Conservation (phyloP, 179 eudicot genomes). For the Silene vulgaris region DNA sequence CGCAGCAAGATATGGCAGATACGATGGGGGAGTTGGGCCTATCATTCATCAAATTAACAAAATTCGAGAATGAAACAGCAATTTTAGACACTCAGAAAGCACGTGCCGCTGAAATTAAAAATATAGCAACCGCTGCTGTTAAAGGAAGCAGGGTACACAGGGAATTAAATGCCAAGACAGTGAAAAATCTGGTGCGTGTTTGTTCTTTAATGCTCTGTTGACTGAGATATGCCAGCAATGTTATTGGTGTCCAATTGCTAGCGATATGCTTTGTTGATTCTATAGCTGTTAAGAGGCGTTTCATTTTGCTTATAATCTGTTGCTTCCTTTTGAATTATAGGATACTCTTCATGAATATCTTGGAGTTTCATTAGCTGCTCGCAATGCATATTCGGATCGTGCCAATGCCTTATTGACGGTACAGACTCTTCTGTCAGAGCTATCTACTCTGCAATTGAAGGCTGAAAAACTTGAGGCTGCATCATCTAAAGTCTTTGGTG, state of each 20-base stretch:
- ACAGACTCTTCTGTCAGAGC: conserved; percentile 82
- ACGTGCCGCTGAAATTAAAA: conserved; percentile 73
- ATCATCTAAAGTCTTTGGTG: conserved; percentile 68
- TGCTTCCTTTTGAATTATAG: conserved; percentile 34
- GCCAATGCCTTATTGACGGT: conserved; percentile 89
- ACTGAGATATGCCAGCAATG: conserved; percentile 6
- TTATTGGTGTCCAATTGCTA: not conserved
- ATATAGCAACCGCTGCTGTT: conserved; percentile 74
- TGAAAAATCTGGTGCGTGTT: conserved; percentile 62
- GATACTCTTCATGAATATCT: conserved; percentile 80
- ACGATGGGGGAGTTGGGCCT: conserved; percentile 93
- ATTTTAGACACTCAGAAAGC: conserved; percentile 47
- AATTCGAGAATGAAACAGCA: conserved; percentile 77
- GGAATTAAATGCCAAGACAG: conserved; percentile 77
- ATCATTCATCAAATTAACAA: conserved; percentile 75
- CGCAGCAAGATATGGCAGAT: conserved; percentile 85
- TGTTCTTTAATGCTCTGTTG: conserved; percentile 11
- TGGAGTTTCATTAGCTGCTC: conserved; percentile 71
- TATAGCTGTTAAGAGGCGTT: not conserved
- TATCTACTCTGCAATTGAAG: conserved; percentile 59
- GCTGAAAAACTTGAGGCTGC: conserved; percentile 62
- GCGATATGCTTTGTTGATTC: not conserved
- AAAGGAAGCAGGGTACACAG: conserved; percentile 81
- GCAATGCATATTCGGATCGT: conserved; percentile 80
- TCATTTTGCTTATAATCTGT: conserved; percentile 14